These are phyloP conservation scores for Coniochaeta hoffmannii DNA, from an alignment of 2,329 filamentous ascomycete genomes.

Conservation along the genomic window DNA sequence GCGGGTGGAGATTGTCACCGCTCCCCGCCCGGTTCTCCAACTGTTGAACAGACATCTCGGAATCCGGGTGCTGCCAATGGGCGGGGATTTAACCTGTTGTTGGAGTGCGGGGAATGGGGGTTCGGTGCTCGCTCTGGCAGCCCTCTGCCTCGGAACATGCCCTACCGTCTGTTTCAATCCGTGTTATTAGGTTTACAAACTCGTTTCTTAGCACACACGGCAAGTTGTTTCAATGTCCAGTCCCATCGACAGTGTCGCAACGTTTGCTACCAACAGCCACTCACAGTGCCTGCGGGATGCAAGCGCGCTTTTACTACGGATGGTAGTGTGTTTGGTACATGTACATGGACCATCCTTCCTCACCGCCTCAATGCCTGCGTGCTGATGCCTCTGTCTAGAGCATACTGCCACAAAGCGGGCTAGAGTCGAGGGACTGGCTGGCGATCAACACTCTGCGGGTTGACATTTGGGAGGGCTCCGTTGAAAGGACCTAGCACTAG, in stretches of 20 bases:
- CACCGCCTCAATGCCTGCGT: not conserved
- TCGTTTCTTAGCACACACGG: not conserved
- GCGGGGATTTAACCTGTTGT: not conserved
- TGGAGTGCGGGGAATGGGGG: constrained; percentile 1
- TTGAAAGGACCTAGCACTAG: not conserved
- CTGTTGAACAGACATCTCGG: no score
- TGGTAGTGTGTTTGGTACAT: no score
- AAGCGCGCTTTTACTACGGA: no score
- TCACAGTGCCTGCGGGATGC: no score
- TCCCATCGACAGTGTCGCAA: no score
- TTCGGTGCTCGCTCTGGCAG: not conserved
- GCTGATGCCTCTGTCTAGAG: no score
- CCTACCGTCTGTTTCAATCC: constrained; percentile 8
- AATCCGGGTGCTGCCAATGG: not conserved
- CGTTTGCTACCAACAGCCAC: no score
- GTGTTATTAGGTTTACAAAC: not conserved
- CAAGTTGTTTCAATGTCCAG: no score
- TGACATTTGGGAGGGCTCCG: no score
- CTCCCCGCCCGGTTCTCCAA: not conserved
- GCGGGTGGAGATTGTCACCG: not conserved
- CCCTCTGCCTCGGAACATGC: constrained; percentile 9
- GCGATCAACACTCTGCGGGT: no score
- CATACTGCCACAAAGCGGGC: no score
- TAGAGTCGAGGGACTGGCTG: no score
- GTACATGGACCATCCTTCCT: not conserved